Evolutionary conservation across 1,284 basidiomycete genomes (phyloP).

Genomic region (Mycena citricolor): DNA sequence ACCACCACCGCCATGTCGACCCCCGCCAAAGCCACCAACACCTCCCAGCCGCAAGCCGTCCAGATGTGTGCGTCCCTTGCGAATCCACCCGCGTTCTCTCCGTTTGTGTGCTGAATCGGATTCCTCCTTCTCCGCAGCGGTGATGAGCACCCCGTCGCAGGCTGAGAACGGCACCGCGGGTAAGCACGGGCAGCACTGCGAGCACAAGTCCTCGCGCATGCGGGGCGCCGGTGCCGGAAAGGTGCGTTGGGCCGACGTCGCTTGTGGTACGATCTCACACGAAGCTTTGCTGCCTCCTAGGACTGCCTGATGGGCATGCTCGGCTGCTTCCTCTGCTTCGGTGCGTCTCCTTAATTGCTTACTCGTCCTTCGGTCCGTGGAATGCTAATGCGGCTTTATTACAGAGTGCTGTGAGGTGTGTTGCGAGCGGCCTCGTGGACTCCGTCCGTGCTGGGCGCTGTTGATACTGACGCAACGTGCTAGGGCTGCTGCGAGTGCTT

Average conservation of each 20-base stretch:
- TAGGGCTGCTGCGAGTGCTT: constrained; percentile 49
- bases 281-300: constrained; percentile 29
- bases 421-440: not conserved
- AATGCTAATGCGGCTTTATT: not conserved
- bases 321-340: constrained; percentile 66
- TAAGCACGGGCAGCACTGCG: constrained; percentile 24
- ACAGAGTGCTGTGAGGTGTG: constrained; percentile 48
- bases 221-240: constrained; percentile 63
- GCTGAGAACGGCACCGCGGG: constrained; percentile 28
- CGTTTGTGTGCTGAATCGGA: not conserved
- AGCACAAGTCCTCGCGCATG: constrained; percentile 47
- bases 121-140: constrained; percentile 30
- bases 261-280: constrained; percentile 7
- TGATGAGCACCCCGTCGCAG: constrained; percentile 39
- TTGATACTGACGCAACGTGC: not conserved
- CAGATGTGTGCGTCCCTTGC: constrained; percentile 49
- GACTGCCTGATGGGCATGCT: constrained; percentile 61
- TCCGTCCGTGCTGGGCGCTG: not conserved
- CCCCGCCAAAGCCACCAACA: constrained; percentile 30
- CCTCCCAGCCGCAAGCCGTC: constrained; percentile 48
- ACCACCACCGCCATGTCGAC: constrained; percentile 11
- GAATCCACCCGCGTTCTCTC: not conserved
- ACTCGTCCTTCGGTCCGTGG: not conserved
- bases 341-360: constrained; percentile 34
- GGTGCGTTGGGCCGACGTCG: constrained; percentile 34